A percentile compares a stretch with the other conserved stretches of the same genome.
Evolutionary conservation across 1,139 yeast species (phyloP).

Genomic region (Hanseniaspora sp.): DNA sequence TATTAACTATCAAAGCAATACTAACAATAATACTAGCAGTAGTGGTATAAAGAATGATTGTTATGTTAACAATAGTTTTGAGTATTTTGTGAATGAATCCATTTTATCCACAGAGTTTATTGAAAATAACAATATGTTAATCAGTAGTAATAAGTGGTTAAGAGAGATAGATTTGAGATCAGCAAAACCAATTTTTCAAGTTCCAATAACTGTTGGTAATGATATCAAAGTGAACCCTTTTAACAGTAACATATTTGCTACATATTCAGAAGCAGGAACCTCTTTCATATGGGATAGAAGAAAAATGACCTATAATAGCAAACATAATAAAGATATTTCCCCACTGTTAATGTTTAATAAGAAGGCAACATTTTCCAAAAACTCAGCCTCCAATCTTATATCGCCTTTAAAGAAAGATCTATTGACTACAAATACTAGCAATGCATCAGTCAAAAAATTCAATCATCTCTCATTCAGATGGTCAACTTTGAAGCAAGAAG

Average conservation of each 20-base stretch:
- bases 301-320: conserved; percentile 34
- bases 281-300: conserved; percentile 82
- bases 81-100: conserved; percentile 65
- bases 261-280: conserved; percentile 75
- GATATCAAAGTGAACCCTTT: conserved; percentile 63
- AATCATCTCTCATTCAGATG: conserved; percentile 54
- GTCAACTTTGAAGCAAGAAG: conserved; percentile 57
- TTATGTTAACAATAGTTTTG: conserved; percentile 44
- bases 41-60: conserved; percentile 24
- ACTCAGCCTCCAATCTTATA: conserved; percentile 13
- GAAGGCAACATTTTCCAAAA: conserved; percentile 37
- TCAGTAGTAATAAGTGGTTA: conserved; percentile 68
- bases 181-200: conserved; percentile 59
- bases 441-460: conserved; percentile 47
- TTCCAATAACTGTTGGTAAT: conserved; percentile 63
- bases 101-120: conserved; percentile 58
- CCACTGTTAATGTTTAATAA: conserved; percentile 42
- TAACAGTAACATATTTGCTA: conserved; percentile 52
- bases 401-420: neutral
- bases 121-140: conserved; percentile 50
- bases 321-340: conserved; percentile 43
- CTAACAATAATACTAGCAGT: neutral
- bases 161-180: conserved; percentile 68
- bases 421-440: too few species aligned
- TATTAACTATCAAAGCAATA: conserved; percentile 41